Percentiles rank a stretch among this genome's conserved stretches.
phyloP scores from a whole-genome alignment of 2,329 filamentous ascomycete genomes.

The Rosellinia necatrix region DNA sequence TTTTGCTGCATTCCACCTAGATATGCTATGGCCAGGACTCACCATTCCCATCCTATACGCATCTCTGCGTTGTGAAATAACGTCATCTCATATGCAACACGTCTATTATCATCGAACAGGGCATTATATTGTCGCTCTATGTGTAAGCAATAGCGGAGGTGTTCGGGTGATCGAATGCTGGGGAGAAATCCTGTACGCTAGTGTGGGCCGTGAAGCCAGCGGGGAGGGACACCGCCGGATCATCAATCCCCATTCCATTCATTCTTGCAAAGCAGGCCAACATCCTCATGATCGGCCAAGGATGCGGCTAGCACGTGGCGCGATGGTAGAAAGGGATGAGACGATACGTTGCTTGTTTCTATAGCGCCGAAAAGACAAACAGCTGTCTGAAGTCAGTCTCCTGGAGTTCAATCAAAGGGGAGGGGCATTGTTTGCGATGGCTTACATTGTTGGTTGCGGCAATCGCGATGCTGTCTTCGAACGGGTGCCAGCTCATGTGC shows the following conservation, averaged over 20 bases:
- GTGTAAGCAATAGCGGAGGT: constrained; percentile 12
- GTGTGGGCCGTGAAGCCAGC: constrained; percentile 5
- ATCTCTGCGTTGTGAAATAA: constrained; percentile 15
- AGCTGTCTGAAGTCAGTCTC: constrained; percentile 54
- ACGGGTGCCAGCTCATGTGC: constrained; percentile 99
- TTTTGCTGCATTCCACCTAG: constrained; percentile 12
- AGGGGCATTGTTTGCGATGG: constrained; percentile 28
- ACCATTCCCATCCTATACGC: constrained; percentile 11
- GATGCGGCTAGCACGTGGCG: neutral
- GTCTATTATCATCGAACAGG: constrained; percentile 10
- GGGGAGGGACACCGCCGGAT: constrained; percentile 7
- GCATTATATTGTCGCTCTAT: constrained; percentile 6
- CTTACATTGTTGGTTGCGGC: constrained; percentile 99
- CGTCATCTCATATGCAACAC: constrained; percentile 11
- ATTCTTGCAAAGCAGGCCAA: constrained; percentile 1
- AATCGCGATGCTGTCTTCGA: constrained; percentile 99
- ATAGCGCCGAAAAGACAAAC: constrained; percentile 80
- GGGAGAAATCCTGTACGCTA: constrained; percentile 4
- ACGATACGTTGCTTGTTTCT: constrained; percentile 35
- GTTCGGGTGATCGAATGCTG: constrained; percentile 3
- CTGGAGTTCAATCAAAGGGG: neutral
- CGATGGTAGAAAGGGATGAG: neutral
- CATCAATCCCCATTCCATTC: constrained; percentile 5
- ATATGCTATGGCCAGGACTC: constrained; percentile 1
- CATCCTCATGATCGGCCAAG: constrained; percentile 10